Evolutionary conservation across 148 eudicot species (phyloP).

Genomic region (Cornus kousa): DNA sequence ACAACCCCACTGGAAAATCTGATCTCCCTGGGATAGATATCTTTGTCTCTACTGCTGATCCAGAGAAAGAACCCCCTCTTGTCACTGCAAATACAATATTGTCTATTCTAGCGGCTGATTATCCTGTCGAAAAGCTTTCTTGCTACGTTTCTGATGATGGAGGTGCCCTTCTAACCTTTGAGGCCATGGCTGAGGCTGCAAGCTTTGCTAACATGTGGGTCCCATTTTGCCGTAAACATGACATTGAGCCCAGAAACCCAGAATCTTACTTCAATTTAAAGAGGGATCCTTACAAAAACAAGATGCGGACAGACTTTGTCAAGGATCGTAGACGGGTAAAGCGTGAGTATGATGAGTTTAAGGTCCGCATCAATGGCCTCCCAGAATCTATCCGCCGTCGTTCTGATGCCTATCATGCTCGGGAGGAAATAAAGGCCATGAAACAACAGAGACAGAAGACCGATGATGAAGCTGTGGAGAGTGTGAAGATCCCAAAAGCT

Average conservation of each 20-base stretch:
- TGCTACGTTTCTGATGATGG: conserved; percentile 97
- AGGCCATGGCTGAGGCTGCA: conserved; percentile 97
- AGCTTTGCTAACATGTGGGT: conserved; percentile 94
- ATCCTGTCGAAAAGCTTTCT: conserved; percentile 88
- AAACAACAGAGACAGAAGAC: conserved; percentile 68
- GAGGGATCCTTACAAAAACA: conserved; percentile 83
- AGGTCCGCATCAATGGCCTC: conserved; percentile 86
- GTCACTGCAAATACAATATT: conserved; percentile 88
- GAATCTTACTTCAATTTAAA: conserved; percentile 75
- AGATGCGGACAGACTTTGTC: conserved; percentile 77
- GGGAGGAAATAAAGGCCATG: conserved; percentile 86
- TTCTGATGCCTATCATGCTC: conserved; percentile 85
- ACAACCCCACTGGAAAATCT: conserved; percentile 77
- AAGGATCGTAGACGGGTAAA: conserved; percentile 90
- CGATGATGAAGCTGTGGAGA: conserved; percentile 59
- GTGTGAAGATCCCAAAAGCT: conserved; percentile 64
- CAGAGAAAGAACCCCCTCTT: conserved; percentile 93
- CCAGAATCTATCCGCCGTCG: conserved; percentile 88
- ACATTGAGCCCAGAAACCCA: conserved; percentile 87
- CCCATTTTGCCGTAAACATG: conserved; percentile 86
- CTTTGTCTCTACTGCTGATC: conserved; percentile 94
- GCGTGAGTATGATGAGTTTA: conserved; percentile 95
- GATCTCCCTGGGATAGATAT: conserved; percentile 90
- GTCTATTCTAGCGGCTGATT: conserved; percentile 81
- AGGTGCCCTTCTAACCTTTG: conserved; percentile 84